phyloP scores from a whole-genome alignment of 2,329 filamentous ascomycete species.

The Stachybotrys chlorohalonatus region DNA sequence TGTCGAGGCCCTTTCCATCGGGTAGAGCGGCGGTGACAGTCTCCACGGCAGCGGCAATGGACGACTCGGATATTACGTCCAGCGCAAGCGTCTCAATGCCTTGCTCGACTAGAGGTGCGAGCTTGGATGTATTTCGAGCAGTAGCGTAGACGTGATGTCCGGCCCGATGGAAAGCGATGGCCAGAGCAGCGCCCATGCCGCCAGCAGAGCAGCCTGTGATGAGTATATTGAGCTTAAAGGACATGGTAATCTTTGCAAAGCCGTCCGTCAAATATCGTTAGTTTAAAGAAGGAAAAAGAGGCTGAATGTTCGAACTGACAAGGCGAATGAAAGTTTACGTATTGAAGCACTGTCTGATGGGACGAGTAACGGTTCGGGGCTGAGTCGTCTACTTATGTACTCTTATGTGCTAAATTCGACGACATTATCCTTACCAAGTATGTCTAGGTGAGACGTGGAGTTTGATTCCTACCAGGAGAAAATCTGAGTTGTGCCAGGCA shows the following conservation, averaged over 20 bases:
- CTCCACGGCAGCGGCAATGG: slow-evolving; percentile 13
- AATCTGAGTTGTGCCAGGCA: too few relatives aligned
- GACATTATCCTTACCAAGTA: neutral
- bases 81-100: slow-evolving; percentile 26
- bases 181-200: slow-evolving; percentile 29
- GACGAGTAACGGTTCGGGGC: too few relatives aligned
- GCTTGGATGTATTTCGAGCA: slow-evolving; percentile 20
- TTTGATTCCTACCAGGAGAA: neutral
- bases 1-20: slow-evolving; percentile 8
- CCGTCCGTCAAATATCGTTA: too few relatives aligned
- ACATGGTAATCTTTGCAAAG: neutral
- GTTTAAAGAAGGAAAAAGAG: neutral
- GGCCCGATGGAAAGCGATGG: slow-evolving; percentile 22
- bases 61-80: slow-evolving; percentile 25
- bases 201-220: slow-evolving; percentile 29
- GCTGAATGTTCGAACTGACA: neutral
- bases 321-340: neutral
- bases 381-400: neutral
- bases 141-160: slow-evolving; percentile 30
- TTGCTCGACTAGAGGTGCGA: slow-evolving; percentile 13
- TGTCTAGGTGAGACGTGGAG: neutral
- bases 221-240: slow-evolving; percentile 9
- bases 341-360: too few relatives aligned
- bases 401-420: neutral
- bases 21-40: neutral